A percentile compares a stretch with the other conserved stretches of the same genome.
These are phyloP conservation scores for Boletus sp. DNA, from an alignment of 1,284 basidiomycete species.

Conservation along the genomic window DNA sequence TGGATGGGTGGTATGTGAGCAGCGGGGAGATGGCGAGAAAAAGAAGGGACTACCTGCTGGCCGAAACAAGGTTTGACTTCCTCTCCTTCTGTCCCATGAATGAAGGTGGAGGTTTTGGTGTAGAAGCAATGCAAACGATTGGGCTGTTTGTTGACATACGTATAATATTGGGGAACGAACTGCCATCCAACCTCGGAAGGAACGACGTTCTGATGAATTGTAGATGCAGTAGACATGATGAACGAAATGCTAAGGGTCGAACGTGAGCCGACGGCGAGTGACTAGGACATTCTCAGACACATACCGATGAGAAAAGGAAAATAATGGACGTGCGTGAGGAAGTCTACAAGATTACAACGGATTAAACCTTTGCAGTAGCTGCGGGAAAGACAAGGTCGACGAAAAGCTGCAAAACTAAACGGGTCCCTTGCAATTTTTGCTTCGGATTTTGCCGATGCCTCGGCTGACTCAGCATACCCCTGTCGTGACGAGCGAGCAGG, in stretches of 20 bases:
- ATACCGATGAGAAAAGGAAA: constrained; percentile 37
- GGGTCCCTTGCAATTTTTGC: constrained; percentile 32
- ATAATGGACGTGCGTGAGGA: constrained; percentile 37
- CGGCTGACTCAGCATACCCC: constrained; percentile 36
- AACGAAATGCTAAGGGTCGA: constrained; percentile 35
- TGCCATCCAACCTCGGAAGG: constrained; percentile 95
- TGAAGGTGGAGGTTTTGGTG: constrained; percentile 96
- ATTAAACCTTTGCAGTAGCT: constrained; percentile 36
- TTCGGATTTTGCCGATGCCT: constrained; percentile 34
- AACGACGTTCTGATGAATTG: constrained; percentile 61
- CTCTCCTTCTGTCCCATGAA: constrained; percentile 95
- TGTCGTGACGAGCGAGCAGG: background rate
- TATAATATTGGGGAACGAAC: constrained; percentile 97
- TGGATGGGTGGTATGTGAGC: constrained; percentile 41
- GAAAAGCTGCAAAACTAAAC: constrained; percentile 22
- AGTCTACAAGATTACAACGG: constrained; percentile 43
- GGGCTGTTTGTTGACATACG: constrained; percentile 97
- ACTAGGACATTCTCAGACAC: background rate
- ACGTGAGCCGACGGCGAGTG: constrained; percentile 9
- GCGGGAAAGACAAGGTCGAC: constrained; percentile 31
- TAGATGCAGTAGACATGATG: constrained; percentile 38
- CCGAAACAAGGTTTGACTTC: constrained; percentile 87
- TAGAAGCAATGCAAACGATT: constrained; percentile 98
- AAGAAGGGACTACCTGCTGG: constrained; percentile 69
- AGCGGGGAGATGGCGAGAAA: background rate